phyloP scores from a whole-genome alignment of 2,329 filamentous ascomycete species.

The Falciphora oryzae region DNA sequence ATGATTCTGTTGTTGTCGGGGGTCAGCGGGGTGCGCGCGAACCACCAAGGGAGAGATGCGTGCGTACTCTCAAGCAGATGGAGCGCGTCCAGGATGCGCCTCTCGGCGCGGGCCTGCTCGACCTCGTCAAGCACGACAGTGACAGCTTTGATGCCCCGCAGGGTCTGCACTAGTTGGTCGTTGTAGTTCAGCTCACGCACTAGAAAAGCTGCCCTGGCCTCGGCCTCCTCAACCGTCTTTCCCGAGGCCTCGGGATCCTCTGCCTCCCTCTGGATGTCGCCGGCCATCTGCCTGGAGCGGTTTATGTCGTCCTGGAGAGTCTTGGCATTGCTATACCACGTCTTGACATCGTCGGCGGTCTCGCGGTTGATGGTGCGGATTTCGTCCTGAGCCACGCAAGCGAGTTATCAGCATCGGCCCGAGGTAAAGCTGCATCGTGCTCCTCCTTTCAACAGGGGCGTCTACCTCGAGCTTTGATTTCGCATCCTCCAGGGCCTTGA shows the following conservation, averaged over 20 bases:
- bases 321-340: constrained; percentile 82
- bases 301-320: constrained; percentile 81
- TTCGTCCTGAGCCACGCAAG: constrained; percentile 35
- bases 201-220: constrained; percentile 51
- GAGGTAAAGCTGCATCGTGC: not conserved
- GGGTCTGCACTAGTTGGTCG: constrained; percentile 45
- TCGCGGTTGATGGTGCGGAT: constrained; percentile 72
- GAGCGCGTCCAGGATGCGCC: constrained; percentile 51
- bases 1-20: constrained; percentile 38
- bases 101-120: constrained; percentile 49
- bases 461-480: constrained; percentile 40
- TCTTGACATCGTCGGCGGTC: constrained; percentile 71
- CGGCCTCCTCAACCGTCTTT: constrained; percentile 45
- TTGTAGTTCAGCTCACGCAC: constrained; percentile 54
- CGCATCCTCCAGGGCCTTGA: constrained; percentile 35
- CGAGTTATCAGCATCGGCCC: not conserved
- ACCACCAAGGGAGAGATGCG: not conserved
- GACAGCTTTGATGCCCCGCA: constrained; percentile 49
- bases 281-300: constrained; percentile 70
- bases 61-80: constrained; percentile 48
- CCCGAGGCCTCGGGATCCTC: constrained; percentile 55
- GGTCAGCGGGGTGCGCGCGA: not conserved
- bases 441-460: not conserved
- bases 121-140: constrained; percentile 58
- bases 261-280: constrained; percentile 73